phyloP scores from a whole-genome alignment of 306 rosid species.

The Citrullus amarus region DNA sequence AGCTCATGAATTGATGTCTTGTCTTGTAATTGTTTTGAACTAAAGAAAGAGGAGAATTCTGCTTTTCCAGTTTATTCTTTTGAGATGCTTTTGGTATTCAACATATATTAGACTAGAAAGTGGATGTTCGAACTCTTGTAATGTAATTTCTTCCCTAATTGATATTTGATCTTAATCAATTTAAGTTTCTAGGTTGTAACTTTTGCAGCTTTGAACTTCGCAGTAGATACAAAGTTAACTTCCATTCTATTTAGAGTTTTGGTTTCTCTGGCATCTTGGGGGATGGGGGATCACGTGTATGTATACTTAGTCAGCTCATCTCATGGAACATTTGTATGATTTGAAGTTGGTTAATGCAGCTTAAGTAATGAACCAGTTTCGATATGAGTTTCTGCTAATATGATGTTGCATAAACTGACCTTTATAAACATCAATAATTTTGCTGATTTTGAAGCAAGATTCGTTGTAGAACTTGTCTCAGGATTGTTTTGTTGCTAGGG shows the following conservation, averaged over 20 bases:
- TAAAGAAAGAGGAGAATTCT: neutral
- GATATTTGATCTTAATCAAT: too few relatives aligned
- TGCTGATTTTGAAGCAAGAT: neutral
- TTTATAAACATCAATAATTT: neutral
- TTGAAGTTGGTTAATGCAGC: neutral
- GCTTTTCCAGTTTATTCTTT: neutral
- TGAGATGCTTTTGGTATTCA: neutral
- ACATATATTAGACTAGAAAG: too few relatives aligned
- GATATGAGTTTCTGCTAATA: neutral
- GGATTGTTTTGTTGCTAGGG: neutral
- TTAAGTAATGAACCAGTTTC: neutral
- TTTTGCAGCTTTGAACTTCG: neutral
- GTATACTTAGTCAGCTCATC: neutral
- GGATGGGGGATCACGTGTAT: neutral
- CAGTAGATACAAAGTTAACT: neutral
- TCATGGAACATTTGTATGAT: neutral
- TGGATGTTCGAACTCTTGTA: too few relatives aligned
- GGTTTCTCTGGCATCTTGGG: neutral
- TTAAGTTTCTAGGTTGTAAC: too few relatives aligned
- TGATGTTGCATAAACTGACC: neutral
- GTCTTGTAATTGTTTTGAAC: neutral
- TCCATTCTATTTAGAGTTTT: neutral
- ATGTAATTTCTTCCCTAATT: too few relatives aligned
- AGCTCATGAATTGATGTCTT: neutral
- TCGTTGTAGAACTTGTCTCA: neutral